Percentiles rank a stretch among this genome's conserved stretches.
Conservation (phyloP, 1,284 basidiomycete species). For the Fomes fomentarius region DNA sequence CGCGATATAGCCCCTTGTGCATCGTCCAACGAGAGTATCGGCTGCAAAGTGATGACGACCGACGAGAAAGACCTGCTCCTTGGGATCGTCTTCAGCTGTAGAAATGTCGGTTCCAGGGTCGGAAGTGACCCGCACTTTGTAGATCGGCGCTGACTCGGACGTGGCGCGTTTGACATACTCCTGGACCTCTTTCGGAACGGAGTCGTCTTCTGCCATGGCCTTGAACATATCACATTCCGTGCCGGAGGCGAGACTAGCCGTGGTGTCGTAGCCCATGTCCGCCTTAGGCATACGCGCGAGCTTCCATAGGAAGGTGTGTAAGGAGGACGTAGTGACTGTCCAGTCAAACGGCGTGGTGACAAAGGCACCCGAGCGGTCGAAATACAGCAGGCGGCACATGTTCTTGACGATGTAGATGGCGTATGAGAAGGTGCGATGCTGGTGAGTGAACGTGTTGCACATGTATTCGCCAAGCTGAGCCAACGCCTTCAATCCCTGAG, state of each 20-base stretch:
- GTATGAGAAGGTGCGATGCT: neutral
- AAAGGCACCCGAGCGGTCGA: neutral
- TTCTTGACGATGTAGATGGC: neutral
- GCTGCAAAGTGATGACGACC: neutral
- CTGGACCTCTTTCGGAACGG: neutral
- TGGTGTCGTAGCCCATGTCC: slow-evolving; percentile 20
- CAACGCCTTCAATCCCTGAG: neutral
- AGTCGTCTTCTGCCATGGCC: neutral
- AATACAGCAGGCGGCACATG: neutral
- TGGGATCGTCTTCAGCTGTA: too few species aligned
- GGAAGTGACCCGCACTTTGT: neutral
- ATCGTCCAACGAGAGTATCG: neutral
- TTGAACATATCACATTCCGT: neutral
- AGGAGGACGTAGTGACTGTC: neutral
- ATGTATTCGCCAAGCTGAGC: neutral
- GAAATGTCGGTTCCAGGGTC: too few species aligned
- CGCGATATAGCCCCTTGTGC: neutral
- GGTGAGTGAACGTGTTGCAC: neutral
- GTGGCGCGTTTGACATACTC: neutral
- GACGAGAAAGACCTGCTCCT: neutral
- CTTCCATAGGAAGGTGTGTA: too few species aligned
- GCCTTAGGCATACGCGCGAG: neutral
- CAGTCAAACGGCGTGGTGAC: neutral
- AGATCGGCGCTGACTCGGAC: neutral
- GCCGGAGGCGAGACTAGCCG: neutral